Base-by-base conservation (phyloP, 257 asterid genomes). In the Solanum appendiculatum region DNA sequence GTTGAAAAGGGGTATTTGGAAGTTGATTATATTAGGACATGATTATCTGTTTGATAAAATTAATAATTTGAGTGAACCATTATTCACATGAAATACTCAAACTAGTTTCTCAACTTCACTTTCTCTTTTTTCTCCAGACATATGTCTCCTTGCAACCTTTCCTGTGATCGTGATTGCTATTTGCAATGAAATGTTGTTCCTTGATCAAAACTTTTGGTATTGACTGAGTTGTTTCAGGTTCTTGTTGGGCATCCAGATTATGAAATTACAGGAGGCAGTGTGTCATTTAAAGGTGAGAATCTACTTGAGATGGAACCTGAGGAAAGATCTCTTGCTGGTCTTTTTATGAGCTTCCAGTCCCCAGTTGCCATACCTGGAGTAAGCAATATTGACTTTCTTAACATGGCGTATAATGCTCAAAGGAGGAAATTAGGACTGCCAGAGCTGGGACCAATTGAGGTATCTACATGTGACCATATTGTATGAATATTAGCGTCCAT, bases 181-280 rank as follows among this genome's bases (percentile, higher is more conserved):
- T 78, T 15, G 63, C 21, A 27, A 78, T 78, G 60, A 78, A 78
- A 31, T 80, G 40, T 80, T 48, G 85, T 48, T 81, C 21, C 85
- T 85, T 85, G 18, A 44, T 72, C 40, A 72, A 75, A 86, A 44
- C 33, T 86, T 44, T 72, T 70, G 69, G 81, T 90, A 80, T 64
- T 86, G 89, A 70, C 88, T 87, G 70, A 56, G 36, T 89, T 92
- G 84, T 86, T 81, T 87, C 88, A 97, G 99, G 99, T 97, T 86
- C 99, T 97, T 91, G 99, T 92, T 88, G 99, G 99, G 73, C 99
- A 97, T 93, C 99, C 99, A 78, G 99, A 96, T 92, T 97, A 97
- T 91, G 99, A 96, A 92, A 85, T 96, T 85, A 95, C 98, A 11
- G 97, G 95, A 83, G 99, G 99, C 64, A 97, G 94, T 85, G 85